These are phyloP conservation scores for Buddleja alternifolia DNA, from an alignment of 257 asterid genomes.

Conservation along the genomic window DNA sequence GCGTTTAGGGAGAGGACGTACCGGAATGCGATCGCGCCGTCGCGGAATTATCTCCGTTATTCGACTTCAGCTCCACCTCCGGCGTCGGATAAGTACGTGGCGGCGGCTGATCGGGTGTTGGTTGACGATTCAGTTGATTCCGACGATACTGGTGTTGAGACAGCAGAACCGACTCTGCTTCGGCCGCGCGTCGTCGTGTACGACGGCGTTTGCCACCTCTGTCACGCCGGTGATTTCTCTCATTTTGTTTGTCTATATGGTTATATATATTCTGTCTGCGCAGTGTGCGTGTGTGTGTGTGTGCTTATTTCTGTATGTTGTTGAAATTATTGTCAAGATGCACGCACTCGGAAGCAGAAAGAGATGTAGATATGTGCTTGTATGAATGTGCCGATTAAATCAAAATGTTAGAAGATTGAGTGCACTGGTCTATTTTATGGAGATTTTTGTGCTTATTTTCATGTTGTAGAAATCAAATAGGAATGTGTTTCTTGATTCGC, in stretches of 20 bases:
- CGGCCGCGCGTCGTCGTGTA: conserved; percentile 82
- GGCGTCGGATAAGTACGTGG: conserved; percentile 37
- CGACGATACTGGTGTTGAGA: conserved; percentile 28
- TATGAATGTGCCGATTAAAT: no score
- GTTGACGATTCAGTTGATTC: conserved; percentile 21
- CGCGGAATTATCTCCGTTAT: conserved; percentile 21
- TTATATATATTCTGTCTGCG: neutral
- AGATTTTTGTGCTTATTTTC: no score
- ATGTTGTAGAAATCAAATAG: no score
- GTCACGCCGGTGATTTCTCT: conserved; percentile 60
- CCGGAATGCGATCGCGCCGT: conserved; percentile 19
- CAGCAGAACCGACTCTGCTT: conserved; percentile 50
- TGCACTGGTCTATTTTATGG: no score
- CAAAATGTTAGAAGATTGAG: no score
- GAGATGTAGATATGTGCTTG: no score
- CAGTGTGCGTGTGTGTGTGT: no score
- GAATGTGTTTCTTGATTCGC: no score
- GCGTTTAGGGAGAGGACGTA: conserved; percentile 4
- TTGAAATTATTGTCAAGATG: no score
- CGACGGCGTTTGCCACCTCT: conserved; percentile 94
- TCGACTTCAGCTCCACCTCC: conserved; percentile 31
- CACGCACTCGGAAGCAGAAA: no score
- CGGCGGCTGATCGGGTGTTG: conserved; percentile 41
- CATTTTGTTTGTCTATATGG: neutral
- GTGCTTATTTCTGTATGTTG: no score